A percentile compares a stretch with the other conserved stretches of the same genome.
Conservation (phyloP, 2,329 filamentous ascomycete genomes). For the Aspergillus nomiae region DNA sequence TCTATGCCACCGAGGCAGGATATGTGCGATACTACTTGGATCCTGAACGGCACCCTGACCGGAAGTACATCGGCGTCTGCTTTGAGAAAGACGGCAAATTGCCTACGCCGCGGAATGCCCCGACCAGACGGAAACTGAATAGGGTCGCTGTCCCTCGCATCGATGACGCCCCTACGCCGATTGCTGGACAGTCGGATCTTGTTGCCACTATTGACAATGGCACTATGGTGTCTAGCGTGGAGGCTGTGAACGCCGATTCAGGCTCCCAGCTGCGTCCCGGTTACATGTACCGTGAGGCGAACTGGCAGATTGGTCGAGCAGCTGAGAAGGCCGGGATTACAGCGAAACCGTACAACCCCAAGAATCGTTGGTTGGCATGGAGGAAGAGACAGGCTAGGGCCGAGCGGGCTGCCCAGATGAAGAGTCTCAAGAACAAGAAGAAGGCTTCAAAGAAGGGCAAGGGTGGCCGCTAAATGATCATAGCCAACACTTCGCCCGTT, state of each 20-base stretch:
- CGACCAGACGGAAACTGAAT: slow-evolving; percentile 73
- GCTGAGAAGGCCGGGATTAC: slow-evolving; percentile 62
- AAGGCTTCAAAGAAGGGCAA: slow-evolving; percentile 42
- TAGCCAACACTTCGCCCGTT: slow-evolving; percentile 10
- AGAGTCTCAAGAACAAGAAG: slow-evolving; percentile 53
- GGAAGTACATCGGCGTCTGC: slow-evolving; percentile 92
- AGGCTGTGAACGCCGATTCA: slow-evolving; percentile 27
- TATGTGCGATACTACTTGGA: slow-evolving; percentile 98
- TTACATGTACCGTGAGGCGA: slow-evolving; percentile 66
- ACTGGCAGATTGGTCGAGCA: slow-evolving; percentile 67
- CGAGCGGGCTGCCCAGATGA: slow-evolving; percentile 55
- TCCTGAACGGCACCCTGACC: slow-evolving; percentile 75
- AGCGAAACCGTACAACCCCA: slow-evolving; percentile 58
- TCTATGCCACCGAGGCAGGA: slow-evolving; percentile 79
- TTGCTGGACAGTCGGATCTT: slow-evolving; percentile 27
- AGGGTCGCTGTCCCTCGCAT: slow-evolving; percentile 60
- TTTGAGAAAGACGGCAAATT: slow-evolving; percentile 80
- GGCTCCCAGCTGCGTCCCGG: slow-evolving; percentile 52
- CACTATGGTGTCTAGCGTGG: slow-evolving; percentile 26
- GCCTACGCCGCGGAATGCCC: slow-evolving; percentile 73
- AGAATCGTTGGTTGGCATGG: slow-evolving; percentile 67
- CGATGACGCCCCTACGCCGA: slow-evolving; percentile 18
- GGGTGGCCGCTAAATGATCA: slow-evolving; percentile 27
- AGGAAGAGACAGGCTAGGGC: slow-evolving; percentile 58
- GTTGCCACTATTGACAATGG: slow-evolving; percentile 28